Evolutionary conservation across 2,329 filamentous ascomycete species (phyloP), one percentile per base, ranked within the genome.

Genomic region (Aspergillus viridinutans): DNA sequence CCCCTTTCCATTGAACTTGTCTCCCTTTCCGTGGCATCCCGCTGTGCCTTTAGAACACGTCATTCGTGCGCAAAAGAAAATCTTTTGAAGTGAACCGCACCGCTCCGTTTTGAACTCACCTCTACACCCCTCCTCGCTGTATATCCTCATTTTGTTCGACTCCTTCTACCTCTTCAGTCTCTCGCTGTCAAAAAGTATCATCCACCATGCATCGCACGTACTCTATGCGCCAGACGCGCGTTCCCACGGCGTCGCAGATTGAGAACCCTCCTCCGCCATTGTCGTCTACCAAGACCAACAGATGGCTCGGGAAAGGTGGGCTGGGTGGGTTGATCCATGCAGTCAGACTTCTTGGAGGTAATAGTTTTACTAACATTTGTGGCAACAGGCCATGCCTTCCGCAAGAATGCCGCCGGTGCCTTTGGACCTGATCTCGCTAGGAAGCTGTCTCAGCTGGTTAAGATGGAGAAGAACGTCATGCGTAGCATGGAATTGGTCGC

Each of bases 391-490:
- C 85, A 90, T 81, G 84, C 81, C 45, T 81, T 82, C 68, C 77
- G 80, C 58, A 81, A 80, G 67, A 75, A 77, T 49, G 72, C 80
- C 52, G 79, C 80, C 25, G 80, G 80, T 42, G 78, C 80, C 58
- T 82, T 81, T 69, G 86, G 86, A 38, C 86, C 92, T 57, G 94
- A 99, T 70, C 87, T 99, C 58, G 89, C 94, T 58, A 97, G 96
- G 85, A 99, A 99, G 84, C 87, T 99, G 61, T 91, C 92, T 43
- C 90, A 96, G 80, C 85, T 99, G 53, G 94, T 99, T 62, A 99
- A 99, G 85, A 99, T 99, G 94, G 94, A 99, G 81, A 99, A 99
- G 87, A 97, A 99, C 74, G 90, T 97, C 56, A 99, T 99, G 94
- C 91, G 94, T 76, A 97, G 92, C 74, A 87, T 97, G 83, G 94